Percentiles rank a stretch among this genome's conserved stretches.
Conservation (phyloP, 2,329 filamentous ascomycete genomes). For the Alternaria tenuissima region DNA sequence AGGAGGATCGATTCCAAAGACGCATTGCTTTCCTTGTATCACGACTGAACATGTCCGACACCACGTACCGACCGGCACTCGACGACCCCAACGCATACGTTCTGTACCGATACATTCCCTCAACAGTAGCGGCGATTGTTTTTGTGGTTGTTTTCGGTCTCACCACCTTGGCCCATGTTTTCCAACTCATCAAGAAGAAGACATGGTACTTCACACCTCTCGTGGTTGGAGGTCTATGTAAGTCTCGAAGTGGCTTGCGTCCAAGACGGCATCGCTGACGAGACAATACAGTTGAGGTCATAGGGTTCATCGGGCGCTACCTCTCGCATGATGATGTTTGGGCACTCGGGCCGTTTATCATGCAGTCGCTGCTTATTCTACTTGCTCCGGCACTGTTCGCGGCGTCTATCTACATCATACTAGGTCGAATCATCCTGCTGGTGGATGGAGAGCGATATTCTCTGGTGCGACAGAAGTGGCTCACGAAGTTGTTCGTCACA, state of each 20-base stretch:
- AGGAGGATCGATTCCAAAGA: neutral
- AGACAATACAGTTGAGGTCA: slow-evolving; percentile 54
- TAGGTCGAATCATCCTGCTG: slow-evolving; percentile 55
- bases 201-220: slow-evolving; percentile 64
- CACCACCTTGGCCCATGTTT: slow-evolving; percentile 52
- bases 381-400: slow-evolving; percentile 58
- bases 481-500: slow-evolving; percentile 58
- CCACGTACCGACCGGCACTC: slow-evolving; percentile 18
- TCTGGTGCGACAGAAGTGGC: slow-evolving; percentile 49
- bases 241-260: slow-evolving; percentile 13
- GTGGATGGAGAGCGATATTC: slow-evolving; percentile 51
- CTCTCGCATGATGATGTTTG: slow-evolving; percentile 48
- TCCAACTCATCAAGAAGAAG: slow-evolving; percentile 52
- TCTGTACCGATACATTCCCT: slow-evolving; percentile 53
- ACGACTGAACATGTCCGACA: slow-evolving; percentile 2
- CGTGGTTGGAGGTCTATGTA: slow-evolving; percentile 60
- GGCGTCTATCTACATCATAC: slow-evolving; percentile 59
- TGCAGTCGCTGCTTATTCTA: slow-evolving; percentile 56
- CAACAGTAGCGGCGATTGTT: slow-evolving; percentile 55
- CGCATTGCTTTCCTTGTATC: neutral
- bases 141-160: slow-evolving; percentile 58
- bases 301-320: slow-evolving; percentile 61
- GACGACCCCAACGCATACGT: slow-evolving; percentile 24
- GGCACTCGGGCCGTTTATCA: slow-evolving; percentile 52
- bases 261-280: neutral